Base-by-base conservation (phyloP, 495 filamentous ascomycete species). In the Xylaria scruposa region DNA sequence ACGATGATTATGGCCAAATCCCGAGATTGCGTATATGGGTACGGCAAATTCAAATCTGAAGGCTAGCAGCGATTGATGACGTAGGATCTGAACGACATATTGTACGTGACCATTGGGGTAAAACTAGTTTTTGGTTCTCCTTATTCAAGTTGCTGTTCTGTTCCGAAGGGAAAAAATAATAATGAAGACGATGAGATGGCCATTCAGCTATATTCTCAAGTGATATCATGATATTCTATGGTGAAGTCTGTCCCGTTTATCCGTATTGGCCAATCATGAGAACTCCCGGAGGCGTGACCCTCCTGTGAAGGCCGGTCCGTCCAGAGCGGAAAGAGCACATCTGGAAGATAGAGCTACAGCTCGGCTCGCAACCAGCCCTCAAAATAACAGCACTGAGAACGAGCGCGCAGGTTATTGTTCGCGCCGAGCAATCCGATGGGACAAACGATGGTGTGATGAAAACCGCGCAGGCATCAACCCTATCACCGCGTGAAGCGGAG, bases 401-500 rank as follows among this genome's bases (percentile, higher is more conserved):
- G 53, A 31, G 4, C 15, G 4, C 26, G 13, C 24, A n/a, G 26
- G 17, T 21, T 19, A 8, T n/a, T 54, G 4, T 24, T 53, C n/a
- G 49, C 15, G 40, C 67, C 56, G 67, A 47, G 56, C 49, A 51
- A 56, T 49, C 67, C 29, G 67, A 61, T 69, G 54, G 56, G 46
- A 54, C 46, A 17, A 9, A 31, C 5, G 5, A 56, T 56, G 7
- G 49, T 21, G n/a, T 24, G 65, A 67, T 26, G 65, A 53, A 31
- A 53, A 19, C 49, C 33, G 13, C 33, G 47, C 49, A 56, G 26
- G 64, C 26, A 67, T 61, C 54, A n/a, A 56, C 38, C 38, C 40
- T 69, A 36, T 26, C 24, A 12, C 36, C 8, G n/a, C 9, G 38
- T n/a, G 61, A 15, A 36, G 62, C 40, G 44, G 38, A 19, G 10